Percentiles rank a stretch among this genome's conserved stretches.
Evolutionary conservation across 116 monocot genomes (phyloP).

Genomic region (Trichopus zeylanicus): DNA sequence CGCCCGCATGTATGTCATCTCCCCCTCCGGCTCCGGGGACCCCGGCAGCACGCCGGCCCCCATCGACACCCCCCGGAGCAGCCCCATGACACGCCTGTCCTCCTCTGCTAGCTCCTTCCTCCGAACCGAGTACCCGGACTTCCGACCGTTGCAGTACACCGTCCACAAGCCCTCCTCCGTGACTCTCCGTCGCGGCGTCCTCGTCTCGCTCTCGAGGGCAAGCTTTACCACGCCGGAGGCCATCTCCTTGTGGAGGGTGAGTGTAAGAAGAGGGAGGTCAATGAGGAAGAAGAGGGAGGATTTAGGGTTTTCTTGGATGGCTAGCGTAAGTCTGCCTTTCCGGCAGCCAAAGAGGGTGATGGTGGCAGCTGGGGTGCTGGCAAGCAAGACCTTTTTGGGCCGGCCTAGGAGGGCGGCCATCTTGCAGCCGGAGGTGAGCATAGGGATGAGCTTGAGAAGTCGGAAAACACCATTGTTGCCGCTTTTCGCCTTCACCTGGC

Average conservation of each 20-base stretch:
- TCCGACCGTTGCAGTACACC: not conserved
- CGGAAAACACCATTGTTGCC: constrained; percentile 18
- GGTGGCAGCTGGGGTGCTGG: not conserved
- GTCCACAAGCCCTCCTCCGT: not conserved
- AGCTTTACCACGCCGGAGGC: not conserved
- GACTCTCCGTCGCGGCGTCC: not conserved
- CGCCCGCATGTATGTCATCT: not conserved
- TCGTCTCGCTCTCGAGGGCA: not conserved
- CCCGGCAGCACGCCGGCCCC: not conserved
- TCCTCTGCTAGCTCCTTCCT: not conserved
- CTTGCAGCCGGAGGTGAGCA: constrained; percentile 64
- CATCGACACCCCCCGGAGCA: not conserved
- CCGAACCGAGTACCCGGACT: not conserved
- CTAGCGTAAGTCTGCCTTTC: not conserved
- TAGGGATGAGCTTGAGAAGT: constrained; percentile 44
- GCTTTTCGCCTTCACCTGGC: not conserved
- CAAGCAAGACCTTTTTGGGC: not conserved
- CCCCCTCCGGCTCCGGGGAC: not conserved
- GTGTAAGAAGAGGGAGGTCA: not conserved
- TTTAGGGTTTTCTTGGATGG: not conserved
- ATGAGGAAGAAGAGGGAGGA: not conserved
- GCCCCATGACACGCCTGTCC: not conserved
- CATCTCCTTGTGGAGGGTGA: not conserved
- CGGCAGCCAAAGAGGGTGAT: not conserved
- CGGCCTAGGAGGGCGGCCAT: constrained; percentile 41